These are phyloP conservation scores for Plantago lanceolata DNA, from an alignment of 305 asterid species.

Conservation along the genomic window DNA sequence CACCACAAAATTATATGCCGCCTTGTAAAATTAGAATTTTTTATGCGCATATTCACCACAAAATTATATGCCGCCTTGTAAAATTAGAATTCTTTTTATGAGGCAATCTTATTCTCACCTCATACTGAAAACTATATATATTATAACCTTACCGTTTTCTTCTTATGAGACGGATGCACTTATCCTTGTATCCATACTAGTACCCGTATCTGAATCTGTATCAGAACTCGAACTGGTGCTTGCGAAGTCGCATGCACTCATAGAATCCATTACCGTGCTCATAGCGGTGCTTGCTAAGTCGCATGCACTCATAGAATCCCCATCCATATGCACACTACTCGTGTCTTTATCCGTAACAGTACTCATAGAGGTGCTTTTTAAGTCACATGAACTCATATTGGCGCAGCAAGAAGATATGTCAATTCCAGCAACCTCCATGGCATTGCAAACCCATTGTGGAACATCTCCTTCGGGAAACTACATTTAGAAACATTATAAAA, in stretches of 20 bases:
- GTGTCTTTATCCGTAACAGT: too few relatives aligned
- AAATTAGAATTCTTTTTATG: neutral
- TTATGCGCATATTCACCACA: slow-evolving; percentile 9
- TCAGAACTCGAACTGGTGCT: too few relatives aligned
- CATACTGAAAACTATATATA: neutral
- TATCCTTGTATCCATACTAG: too few relatives aligned
- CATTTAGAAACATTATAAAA: slow-evolving; percentile 22
- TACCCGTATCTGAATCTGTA: too few relatives aligned
- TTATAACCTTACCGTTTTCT: neutral
- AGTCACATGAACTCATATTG: neutral
- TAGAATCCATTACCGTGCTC: too few relatives aligned
- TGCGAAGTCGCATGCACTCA: too few relatives aligned
- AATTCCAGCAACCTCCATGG: slow-evolving; percentile 97
- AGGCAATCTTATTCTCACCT: neutral
- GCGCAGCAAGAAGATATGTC: slow-evolving; percentile 69
- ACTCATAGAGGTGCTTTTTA: too few relatives aligned
- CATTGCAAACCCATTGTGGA: slow-evolving; percentile 95
- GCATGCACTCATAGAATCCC: too few relatives aligned
- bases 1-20: slow-evolving; percentile 30
- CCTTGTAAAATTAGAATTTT: neutral
- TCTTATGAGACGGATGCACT: neutral
- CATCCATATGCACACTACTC: too few relatives aligned
- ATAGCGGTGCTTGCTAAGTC: too few relatives aligned
- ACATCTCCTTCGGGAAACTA: slow-evolving; percentile 86
- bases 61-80: slow-evolving; percentile 30